Percentiles rank a stretch among this genome's conserved stretches.
These are phyloP conservation scores for Erysimum cheiri DNA, from an alignment of 441 rosid species.

Conservation along the genomic window DNA sequence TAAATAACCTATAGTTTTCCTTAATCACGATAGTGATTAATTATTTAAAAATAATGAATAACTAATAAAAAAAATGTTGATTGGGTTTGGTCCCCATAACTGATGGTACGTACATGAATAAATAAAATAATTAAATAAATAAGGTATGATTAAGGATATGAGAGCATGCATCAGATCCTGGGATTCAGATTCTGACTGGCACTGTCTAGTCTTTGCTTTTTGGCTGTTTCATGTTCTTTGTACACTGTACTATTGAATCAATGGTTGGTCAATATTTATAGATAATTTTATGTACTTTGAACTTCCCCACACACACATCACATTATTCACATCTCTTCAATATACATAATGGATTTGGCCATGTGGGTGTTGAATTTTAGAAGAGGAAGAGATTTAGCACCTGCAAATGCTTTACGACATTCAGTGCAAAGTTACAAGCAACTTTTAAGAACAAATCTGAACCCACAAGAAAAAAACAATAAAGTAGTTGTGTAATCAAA, in stretches of 20 bases:
- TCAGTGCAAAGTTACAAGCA: constrained; percentile 10
- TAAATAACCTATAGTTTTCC: constrained; percentile 27
- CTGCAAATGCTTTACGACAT: constrained; percentile 19
- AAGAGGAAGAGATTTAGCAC: not conserved
- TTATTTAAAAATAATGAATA: not conserved
- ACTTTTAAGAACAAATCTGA: constrained; percentile 30
- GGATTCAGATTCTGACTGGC: constrained; percentile 37
- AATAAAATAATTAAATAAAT: not conserved
- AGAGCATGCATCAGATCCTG: constrained; percentile 45
- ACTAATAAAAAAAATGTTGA: constrained; percentile 23
- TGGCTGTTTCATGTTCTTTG: constrained; percentile 46
- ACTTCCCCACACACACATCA: constrained; percentile 9
- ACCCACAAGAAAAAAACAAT: not conserved
- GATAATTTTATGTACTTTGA: not conserved
- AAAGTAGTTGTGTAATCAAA: constrained; percentile 27
- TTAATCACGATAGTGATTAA: not conserved
- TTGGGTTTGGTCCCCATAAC: constrained; percentile 43
- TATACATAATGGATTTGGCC: constrained; percentile 23
- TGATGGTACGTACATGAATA: constrained; percentile 6
- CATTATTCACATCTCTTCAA: not conserved
- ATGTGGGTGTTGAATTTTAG: constrained; percentile 3
- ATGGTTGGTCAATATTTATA: constrained; percentile 33
- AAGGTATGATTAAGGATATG: constrained; percentile 42
- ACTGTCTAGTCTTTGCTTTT: constrained; percentile 44
- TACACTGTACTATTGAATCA: constrained; percentile 40